A percentile compares a stretch with the other conserved stretches of the same genome.
phyloP scores from a whole-genome alignment of 305 asterid species.

The Solanum aculeatissimum region DNA sequence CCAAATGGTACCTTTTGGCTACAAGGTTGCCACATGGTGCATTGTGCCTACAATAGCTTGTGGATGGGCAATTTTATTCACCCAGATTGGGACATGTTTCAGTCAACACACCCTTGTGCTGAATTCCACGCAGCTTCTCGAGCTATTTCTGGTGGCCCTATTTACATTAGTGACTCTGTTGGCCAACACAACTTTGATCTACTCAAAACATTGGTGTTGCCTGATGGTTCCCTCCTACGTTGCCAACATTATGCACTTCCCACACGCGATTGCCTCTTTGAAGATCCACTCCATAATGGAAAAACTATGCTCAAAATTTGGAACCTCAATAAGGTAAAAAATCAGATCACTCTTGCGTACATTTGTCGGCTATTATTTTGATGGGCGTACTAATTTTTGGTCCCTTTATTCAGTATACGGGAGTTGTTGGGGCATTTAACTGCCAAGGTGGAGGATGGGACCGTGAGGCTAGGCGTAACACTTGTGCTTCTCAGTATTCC shows the following conservation, averaged over 20 bases:
- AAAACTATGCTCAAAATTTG: constrained; percentile 84
- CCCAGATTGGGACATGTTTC: constrained; percentile 99
- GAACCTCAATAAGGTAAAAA: constrained; percentile 72
- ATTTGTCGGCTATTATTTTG: neutral
- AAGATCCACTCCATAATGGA: constrained; percentile 79
- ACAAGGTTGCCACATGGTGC: constrained; percentile 98
- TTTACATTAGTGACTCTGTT: constrained; percentile 72
- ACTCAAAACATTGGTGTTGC: constrained; percentile 55
- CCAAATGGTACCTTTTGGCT: constrained; percentile 90
- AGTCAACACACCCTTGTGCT: constrained; percentile 89
- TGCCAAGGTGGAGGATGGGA: constrained; percentile 99
- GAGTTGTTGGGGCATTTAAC: constrained; percentile 79
- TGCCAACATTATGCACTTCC: constrained; percentile 81
- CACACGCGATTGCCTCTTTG: constrained; percentile 69
- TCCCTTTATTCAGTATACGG: constrained; percentile 41
- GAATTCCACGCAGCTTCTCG: constrained; percentile 90
- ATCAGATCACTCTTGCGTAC: neutral
- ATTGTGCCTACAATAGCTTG: constrained; percentile 86
- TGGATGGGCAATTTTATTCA: constrained; percentile 97
- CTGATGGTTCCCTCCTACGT: constrained; percentile 71
- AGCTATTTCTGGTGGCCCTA: constrained; percentile 93
- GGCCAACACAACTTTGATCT: constrained; percentile 69
- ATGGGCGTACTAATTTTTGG: neutral
- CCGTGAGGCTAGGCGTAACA: constrained; percentile 64
- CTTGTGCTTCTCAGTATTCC: constrained; percentile 58